Base-by-base conservation (phyloP, 805 yeast species). In the Sugiyamaella valdiviana region DNA sequence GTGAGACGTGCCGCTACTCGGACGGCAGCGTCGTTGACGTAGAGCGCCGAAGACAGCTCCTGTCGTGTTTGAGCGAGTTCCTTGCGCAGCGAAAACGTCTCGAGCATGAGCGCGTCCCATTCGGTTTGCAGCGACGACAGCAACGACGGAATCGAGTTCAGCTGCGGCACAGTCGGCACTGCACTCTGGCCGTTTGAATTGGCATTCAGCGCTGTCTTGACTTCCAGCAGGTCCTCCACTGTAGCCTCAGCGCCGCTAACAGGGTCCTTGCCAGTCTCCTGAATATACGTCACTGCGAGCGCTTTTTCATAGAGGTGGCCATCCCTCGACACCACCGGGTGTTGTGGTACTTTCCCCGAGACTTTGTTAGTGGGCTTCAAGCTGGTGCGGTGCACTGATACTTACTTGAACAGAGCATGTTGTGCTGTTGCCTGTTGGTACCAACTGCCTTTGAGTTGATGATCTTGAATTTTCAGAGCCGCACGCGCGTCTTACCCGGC, bases 11-110 rank as follows among this genome's bases (percentile, higher is more conserved):
- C 81, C 0, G 91, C 95, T 1, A 90, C 96, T 48, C 90, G 71
- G 2, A 85, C 80, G 2, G 96, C 95, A 0, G 97, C 96, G 63
- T 90, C 98, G 54, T 85, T 85, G 59, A 82, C 83, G 59, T 88
- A 90, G 37, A 89, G 67, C 0, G 95, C 82, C 1, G 83, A 69
- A 24, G 93, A 82, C 43, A 90, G 69, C 58, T 88, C 91, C 56
- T 84, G 79, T 50, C 83, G 76, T 1, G 89, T 74, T 20, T 71
- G 70, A 45, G 73, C 76, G 36, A 89, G 70, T 56, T 84, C 88
- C 61, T 85, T 84, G 51, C 93, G 74, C 53, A 90, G 68, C 36
- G 80, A 76, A 59, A 87, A 88, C 17, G 84, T 73, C 60, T 91
- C 97, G 45, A 90, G 68, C 23, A 91, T 85, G 39, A 86, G 63